These are phyloP conservation scores for Didymella keratinophila DNA, from an alignment of 2,329 filamentous ascomycete genomes.

Conservation along the genomic window DNA sequence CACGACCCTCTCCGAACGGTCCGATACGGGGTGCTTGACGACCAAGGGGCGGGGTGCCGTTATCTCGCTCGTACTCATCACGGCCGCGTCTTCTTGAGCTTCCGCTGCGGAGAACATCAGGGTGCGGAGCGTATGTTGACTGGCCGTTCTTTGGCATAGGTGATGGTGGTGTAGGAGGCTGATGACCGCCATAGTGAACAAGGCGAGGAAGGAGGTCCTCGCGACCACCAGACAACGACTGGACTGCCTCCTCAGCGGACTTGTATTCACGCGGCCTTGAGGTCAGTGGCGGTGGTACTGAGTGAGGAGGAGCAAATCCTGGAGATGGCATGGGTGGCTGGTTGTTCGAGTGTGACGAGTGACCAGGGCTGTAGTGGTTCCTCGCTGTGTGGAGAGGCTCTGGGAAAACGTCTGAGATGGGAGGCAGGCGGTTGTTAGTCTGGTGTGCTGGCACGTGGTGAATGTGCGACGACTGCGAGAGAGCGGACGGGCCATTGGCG, in stretches of 20 bases:
- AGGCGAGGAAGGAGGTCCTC: conserved; percentile 91
- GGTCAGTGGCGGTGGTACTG: conserved; percentile 61
- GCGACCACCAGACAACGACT: conserved; percentile 87
- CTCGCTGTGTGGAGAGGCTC: conserved; percentile 68
- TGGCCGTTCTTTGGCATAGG: conserved; percentile 64
- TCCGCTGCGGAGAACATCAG: conserved; percentile 59
- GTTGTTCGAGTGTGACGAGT: conserved; percentile 68
- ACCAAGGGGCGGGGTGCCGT: conserved; percentile 83
- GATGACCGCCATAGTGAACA: conserved; percentile 93
- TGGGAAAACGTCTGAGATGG: conserved; percentile 93
- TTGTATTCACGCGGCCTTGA: conserved; percentile 83
- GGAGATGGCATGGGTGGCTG: conserved; percentile 79
- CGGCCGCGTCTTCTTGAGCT: conserved; percentile 77
- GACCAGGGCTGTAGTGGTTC: conserved; percentile 67
- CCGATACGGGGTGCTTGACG: conserved; percentile 61
- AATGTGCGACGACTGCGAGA: conserved; percentile 86
- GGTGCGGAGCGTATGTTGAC: conserved; percentile 38
- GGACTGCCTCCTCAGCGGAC: conserved; percentile 94
- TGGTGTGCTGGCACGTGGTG: conserved; percentile 88
- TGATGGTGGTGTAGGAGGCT: conserved; percentile 90
- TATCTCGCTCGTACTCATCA: conserved; percentile 90
- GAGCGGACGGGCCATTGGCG: conserved; percentile 80
- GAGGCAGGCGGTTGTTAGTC: conserved; percentile 89
- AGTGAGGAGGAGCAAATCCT: conserved; percentile 67
- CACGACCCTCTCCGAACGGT: conserved; percentile 81